These are phyloP conservation scores for Colletotrichum trifolii DNA, from an alignment of 2,329 filamentous ascomycete genomes.

Conservation along the genomic window DNA sequence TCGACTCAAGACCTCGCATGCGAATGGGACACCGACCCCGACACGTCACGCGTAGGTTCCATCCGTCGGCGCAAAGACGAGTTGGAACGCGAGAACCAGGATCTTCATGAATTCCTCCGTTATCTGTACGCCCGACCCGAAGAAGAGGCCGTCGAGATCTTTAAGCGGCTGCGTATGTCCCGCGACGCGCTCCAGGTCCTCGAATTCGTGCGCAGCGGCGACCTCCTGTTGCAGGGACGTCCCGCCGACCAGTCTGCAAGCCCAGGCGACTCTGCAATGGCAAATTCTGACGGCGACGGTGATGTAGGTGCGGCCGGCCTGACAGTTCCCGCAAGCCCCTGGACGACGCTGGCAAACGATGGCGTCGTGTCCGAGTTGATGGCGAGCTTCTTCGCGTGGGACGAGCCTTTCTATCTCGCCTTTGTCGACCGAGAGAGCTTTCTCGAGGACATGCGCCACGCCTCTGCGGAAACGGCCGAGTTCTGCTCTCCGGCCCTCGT, in stretches of 20 bases:
- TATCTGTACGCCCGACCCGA: conserved; percentile 4
- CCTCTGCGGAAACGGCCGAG: neutral
- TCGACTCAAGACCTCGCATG: neutral
- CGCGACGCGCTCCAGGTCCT: neutral
- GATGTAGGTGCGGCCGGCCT: neutral
- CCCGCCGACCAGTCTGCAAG: neutral
- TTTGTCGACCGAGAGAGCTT: conserved; percentile 3
- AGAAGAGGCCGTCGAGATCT: conserved; percentile 2
- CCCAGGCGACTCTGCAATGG: neutral
- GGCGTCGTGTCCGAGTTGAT: conserved; percentile 1
- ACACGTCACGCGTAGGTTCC: conserved; percentile 3
- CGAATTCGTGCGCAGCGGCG: conserved; percentile 11
- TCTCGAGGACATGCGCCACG: neutral
- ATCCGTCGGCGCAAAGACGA: conserved; percentile 16
- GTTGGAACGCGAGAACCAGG: conserved; percentile 24
- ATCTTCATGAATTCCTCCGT: conserved; percentile 5
- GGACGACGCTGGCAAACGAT: neutral
- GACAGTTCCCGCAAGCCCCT: neutral
- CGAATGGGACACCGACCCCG: conserved; percentile 21
- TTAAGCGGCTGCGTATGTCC: conserved; percentile 2
- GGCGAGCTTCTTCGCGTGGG: conserved; percentile 4
- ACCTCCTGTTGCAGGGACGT: conserved; percentile 10
- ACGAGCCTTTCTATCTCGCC: neutral
- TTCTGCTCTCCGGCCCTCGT: neutral
- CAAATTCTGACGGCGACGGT: neutral